phyloP scores from a whole-genome alignment of 371 early-diverging fungal species.

The Batkoa obscura region DNA sequence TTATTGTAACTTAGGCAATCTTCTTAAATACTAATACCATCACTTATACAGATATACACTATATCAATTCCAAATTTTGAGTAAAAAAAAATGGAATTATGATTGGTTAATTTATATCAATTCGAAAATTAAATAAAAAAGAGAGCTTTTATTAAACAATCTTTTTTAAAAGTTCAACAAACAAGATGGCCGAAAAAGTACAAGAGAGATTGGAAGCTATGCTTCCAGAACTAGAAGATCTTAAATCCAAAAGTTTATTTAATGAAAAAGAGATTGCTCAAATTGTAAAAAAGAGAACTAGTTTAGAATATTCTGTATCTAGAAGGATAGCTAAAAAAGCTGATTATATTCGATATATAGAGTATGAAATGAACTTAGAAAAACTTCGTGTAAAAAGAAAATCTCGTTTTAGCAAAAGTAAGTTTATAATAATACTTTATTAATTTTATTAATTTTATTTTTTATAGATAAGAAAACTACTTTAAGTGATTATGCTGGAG shows the following conservation, averaged over 20 bases:
- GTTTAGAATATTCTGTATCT: constrained; percentile 69
- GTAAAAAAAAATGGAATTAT: too few relatives aligned
- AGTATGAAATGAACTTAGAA: constrained; percentile 85
- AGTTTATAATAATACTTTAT: constrained; percentile 9
- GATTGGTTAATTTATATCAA: too few relatives aligned
- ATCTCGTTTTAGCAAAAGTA: constrained; percentile 28
- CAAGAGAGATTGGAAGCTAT: constrained; percentile 80
- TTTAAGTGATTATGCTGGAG: constrained; percentile 39
- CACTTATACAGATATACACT: too few relatives aligned
- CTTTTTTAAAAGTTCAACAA: too few relatives aligned
- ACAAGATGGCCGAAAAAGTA: constrained; percentile 69
- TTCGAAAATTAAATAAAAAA: too few relatives aligned
- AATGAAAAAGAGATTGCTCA: constrained; percentile 61
- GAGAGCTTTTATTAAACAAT: too few relatives aligned
- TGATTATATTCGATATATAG: constrained; percentile 77
- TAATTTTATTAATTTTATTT: background rate
- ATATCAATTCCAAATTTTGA: too few relatives aligned
- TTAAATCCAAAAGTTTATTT: constrained; percentile 61
- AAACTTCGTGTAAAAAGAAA: constrained; percentile 61
- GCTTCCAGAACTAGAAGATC: constrained; percentile 82
- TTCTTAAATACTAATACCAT: too few relatives aligned
- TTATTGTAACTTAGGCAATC: too few relatives aligned
- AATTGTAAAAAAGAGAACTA: constrained; percentile 73
- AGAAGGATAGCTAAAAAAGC: constrained; percentile 49
- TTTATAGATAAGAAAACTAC: constrained; percentile 10